Evolutionary conservation across 192 early-diverging fungal genomes (phyloP).

Genomic region (Diversispora epigaea): DNA sequence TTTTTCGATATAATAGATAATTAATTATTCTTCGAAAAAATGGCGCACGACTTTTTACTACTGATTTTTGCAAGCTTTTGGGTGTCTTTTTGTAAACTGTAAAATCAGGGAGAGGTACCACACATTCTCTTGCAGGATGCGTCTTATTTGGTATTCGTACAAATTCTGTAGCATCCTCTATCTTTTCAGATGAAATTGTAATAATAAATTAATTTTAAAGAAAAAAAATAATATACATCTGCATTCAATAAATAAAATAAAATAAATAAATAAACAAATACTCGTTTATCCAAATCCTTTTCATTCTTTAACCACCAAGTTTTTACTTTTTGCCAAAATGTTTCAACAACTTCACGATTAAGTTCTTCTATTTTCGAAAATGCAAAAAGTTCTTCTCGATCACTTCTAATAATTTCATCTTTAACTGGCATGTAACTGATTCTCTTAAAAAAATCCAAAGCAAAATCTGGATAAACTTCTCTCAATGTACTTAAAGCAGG

Average conservation of each 20-base stretch:
- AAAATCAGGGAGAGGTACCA: conserved; percentile 12
- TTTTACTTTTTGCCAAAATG: conserved; percentile 8
- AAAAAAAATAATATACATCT: too few species aligned
- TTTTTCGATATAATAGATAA: background rate
- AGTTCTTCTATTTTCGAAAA: conserved; percentile 21
- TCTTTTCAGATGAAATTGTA: too few species aligned
- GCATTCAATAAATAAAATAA: too few species aligned
- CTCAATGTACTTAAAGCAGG: conserved; percentile 4
- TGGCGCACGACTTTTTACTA: background rate
- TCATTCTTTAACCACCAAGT: conserved; percentile 13
- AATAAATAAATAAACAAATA: background rate
- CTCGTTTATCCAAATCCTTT: background rate
- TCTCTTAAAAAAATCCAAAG: background rate
- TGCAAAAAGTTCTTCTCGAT: conserved; percentile 11
- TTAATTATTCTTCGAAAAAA: background rate
- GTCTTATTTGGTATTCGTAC: conserved; percentile 19
- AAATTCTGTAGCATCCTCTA: conserved; percentile 1
- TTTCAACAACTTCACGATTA: background rate
- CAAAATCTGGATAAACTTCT: conserved; percentile 18
- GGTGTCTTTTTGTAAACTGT: conserved; percentile 12
- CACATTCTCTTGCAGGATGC: conserved; percentile 17
- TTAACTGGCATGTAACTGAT: conserved; percentile 9
- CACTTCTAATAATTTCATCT: conserved; percentile 7
- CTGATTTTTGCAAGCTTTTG: background rate
- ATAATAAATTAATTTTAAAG: too few species aligned